Evolutionary conservation across 1,284 basidiomycete genomes (phyloP), one percentile per base, ranked within the genome.

Genomic region (Mrakiaceae sp.): DNA sequence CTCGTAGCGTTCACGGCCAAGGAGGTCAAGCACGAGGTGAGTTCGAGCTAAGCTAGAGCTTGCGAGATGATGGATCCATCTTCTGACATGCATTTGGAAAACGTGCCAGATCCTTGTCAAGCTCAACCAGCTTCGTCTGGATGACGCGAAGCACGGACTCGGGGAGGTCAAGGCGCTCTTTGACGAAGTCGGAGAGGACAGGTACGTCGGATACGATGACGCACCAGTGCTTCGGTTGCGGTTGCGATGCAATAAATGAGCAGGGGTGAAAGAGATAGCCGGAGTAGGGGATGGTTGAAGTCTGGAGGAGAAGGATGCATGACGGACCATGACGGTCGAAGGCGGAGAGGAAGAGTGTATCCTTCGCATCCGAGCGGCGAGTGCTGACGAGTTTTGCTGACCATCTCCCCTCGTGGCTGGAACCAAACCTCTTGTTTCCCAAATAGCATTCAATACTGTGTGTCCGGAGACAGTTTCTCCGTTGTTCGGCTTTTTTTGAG

Each of bases 361-460:
- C 27, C 27, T 27, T 27, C 27, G 27, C 27, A 27, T 27, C 27
- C 27, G 27, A 27, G 27, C 27, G 27, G 27, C 27, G 27, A 27
- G 27, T 27, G 27, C 27, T 27, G 27, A 27, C 27, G 27, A 27
- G 27, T 27, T 27, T 27, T 27, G 27, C 27, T 27, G 27, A 27
- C 27, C 27, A 27, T 27, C 27, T 27, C 27, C 27, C 27, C 27
- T 27, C 27, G 27, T 27, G 27, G 27, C 27, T 27, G 27, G 27
- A 27, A 27, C 27, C 27, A 27, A 27, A 27, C 27, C 27, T 27
- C 27, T 27, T 27, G 27, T 27, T 27, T 27, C 27, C 27, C 27
- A 27, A 27, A 27, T 16, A 61, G 60, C 3, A 63, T 63, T 40
- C 61, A 63, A n/a, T 63, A 57, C 48, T 63, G 61, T 63, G n/a